phyloP scores from a whole-genome alignment of 495 filamentous ascomycete species.

The Eremomyces bilateralis region DNA sequence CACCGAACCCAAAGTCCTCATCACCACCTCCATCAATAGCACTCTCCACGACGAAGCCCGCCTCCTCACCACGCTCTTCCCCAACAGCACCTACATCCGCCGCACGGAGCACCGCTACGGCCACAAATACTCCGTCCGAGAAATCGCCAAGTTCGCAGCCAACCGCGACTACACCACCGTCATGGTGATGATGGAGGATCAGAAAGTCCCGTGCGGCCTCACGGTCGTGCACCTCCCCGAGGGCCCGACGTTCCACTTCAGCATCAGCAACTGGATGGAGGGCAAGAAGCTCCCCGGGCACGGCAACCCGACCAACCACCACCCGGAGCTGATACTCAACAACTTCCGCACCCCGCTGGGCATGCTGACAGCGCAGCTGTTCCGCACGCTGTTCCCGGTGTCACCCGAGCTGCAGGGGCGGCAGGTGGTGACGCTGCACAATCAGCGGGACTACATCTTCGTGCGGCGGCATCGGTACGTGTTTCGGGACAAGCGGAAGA shows the following conservation, averaged over 20 bases:
- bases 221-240: slow-evolving; percentile 62
- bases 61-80: slow-evolving; percentile 58
- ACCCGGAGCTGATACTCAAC: slow-evolving; percentile 83
- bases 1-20: slow-evolving; percentile 52
- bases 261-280: slow-evolving; percentile 65
- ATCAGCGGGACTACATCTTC: slow-evolving; percentile 94
- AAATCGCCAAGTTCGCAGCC: slow-evolving; percentile 70
- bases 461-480: slow-evolving; percentile 75
- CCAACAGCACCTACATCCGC: slow-evolving; percentile 69
- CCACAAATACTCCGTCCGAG: slow-evolving; percentile 71
- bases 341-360: slow-evolving; percentile 89
- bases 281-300: slow-evolving; percentile 70
- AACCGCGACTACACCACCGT: slow-evolving; percentile 62
- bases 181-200: slow-evolving; percentile 63
- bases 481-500: slow-evolving; percentile 65
- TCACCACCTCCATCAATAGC: slow-evolving; percentile 73
- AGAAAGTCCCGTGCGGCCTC: slow-evolving; percentile 54
- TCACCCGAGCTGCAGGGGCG: slow-evolving; percentile 63
- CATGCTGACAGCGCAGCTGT: slow-evolving; percentile 67
- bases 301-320: slow-evolving; percentile 71
- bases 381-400: slow-evolving; percentile 63
- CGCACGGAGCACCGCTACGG: slow-evolving; percentile 58
- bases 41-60: slow-evolving; percentile 66
- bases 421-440: slow-evolving; percentile 81
- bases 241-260: slow-evolving; percentile 78